Percentiles rank a stretch among this genome's conserved stretches.
These are phyloP conservation scores for Panellus pusillus DNA, from an alignment of 768 basidiomycete genomes.

Conservation along the genomic window DNA sequence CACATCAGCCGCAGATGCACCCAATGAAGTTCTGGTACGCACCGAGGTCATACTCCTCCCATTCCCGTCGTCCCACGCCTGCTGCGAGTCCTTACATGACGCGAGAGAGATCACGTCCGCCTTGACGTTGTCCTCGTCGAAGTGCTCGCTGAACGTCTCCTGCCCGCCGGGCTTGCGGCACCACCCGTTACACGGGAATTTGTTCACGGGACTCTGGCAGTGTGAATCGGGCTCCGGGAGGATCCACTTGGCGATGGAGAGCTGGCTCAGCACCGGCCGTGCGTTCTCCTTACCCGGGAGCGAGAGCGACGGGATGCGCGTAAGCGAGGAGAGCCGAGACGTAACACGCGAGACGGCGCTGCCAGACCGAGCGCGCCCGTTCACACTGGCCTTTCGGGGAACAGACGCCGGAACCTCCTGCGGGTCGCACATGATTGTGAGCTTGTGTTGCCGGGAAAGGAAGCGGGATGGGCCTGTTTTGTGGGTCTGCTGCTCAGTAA, in stretches of 20 bases:
- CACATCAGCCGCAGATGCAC: not conserved
- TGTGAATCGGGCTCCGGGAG: not conserved
- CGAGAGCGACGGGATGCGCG: not conserved
- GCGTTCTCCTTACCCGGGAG: not conserved
- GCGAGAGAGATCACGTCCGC: conserved; percentile 20
- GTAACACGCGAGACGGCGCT: not conserved
- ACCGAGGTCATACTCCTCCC: conserved; percentile 17
- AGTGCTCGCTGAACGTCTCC: not conserved
- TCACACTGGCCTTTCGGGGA: too few species aligned
- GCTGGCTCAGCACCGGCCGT: not conserved
- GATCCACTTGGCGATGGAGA: not conserved
- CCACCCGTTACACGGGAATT: conserved; percentile 8
- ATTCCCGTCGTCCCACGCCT: conserved; percentile 13
- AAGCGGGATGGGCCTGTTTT: not conserved
- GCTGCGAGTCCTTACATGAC: conserved; percentile 19
- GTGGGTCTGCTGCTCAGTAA: not conserved
- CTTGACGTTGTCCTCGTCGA: not conserved
- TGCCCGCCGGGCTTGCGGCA: not conserved
- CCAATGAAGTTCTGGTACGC: not conserved
- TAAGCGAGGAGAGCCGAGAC: not conserved
- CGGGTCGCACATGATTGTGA: not conserved
- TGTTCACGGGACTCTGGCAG: conserved; percentile 3
- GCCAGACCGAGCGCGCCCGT: not conserved
- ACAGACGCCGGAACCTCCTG: not conserved
- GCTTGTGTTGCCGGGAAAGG: not conserved